A percentile compares a stretch with the other conserved stretches of the same genome.
phyloP scores from a whole-genome alignment of 441 rosid species.

The Pelargonium cotyledonis region DNA sequence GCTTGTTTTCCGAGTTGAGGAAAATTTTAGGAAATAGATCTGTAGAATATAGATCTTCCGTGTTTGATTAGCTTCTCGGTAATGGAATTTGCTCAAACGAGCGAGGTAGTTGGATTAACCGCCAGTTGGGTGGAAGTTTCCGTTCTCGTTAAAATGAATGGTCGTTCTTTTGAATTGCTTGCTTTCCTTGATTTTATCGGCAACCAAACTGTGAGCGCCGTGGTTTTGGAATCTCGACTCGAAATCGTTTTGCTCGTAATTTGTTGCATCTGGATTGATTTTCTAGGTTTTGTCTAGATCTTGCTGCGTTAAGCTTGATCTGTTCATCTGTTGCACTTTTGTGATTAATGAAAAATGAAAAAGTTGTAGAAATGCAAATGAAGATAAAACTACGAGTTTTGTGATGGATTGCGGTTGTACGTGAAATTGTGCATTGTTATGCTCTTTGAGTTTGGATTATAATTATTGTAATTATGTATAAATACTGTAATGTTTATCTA shows the following conservation, averaged over 20 bases:
- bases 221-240: background rate
- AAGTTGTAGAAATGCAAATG: background rate
- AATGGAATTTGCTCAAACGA: too few relatives aligned
- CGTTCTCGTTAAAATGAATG: too few relatives aligned
- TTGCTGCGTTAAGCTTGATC: background rate
- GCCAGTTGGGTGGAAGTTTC: background rate
- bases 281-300: conserved; percentile 3
- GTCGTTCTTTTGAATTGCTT: background rate
- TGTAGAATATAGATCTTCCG: background rate
- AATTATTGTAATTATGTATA: too few relatives aligned
- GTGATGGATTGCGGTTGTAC: background rate
- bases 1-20: background rate
- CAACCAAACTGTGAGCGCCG: background rate
- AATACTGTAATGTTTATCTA: too few relatives aligned
- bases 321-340: background rate
- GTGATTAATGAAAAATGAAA: background rate
- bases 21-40: background rate
- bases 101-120: background rate
- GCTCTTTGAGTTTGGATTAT: too few relatives aligned
- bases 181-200: background rate
- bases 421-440: background rate
- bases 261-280: background rate
- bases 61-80: too few relatives aligned
- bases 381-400: background rate
- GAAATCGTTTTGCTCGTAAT: background rate